Conservation (phyloP, 257 asterid genomes). For the Nicotiana tomentosiformis region DNA sequence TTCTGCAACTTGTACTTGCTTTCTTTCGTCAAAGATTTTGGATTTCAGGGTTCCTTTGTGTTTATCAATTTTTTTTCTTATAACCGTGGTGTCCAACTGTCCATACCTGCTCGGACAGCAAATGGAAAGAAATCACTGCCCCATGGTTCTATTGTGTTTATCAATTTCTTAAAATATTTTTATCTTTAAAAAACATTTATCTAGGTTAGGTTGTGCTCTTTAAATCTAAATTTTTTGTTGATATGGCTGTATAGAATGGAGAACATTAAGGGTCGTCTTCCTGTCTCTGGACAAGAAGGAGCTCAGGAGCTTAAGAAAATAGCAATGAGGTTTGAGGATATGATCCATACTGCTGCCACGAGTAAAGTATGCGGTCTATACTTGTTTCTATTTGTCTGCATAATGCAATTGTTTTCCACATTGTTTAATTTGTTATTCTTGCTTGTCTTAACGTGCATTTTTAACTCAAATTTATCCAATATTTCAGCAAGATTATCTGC, state of each 20-base stretch:
- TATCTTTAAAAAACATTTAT: too few relatives aligned
- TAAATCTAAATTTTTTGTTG: too few relatives aligned
- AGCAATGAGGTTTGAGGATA: constrained; percentile 77
- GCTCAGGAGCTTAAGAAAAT: constrained; percentile 69
- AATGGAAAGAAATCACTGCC: too few relatives aligned
- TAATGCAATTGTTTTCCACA: background rate
- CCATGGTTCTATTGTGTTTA: too few relatives aligned
- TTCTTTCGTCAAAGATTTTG: too few relatives aligned
- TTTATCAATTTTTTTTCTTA: too few relatives aligned
- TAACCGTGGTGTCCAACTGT: too few relatives aligned
- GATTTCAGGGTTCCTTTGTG: too few relatives aligned
- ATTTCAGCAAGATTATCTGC: constrained; percentile 65
- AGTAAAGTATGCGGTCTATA: constrained; percentile 45
- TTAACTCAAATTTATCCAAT: background rate
- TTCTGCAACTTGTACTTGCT: too few relatives aligned
- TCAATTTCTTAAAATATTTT: too few relatives aligned
- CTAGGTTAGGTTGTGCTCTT: too few relatives aligned
- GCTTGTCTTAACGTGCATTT: background rate
- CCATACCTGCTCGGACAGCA: too few relatives aligned
- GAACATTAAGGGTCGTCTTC: constrained; percentile 75
- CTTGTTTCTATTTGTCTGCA: background rate
- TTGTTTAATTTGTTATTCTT: background rate
- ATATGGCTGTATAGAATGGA: constrained; percentile 53
- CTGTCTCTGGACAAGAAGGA: constrained; percentile 73
- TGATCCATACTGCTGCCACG: constrained; percentile 64